Percentiles rank a stretch among this genome's conserved stretches.
These are phyloP conservation scores for Termitomyces sp. DNA, from an alignment of 768 basidiomycete genomes.

Conservation along the genomic window DNA sequence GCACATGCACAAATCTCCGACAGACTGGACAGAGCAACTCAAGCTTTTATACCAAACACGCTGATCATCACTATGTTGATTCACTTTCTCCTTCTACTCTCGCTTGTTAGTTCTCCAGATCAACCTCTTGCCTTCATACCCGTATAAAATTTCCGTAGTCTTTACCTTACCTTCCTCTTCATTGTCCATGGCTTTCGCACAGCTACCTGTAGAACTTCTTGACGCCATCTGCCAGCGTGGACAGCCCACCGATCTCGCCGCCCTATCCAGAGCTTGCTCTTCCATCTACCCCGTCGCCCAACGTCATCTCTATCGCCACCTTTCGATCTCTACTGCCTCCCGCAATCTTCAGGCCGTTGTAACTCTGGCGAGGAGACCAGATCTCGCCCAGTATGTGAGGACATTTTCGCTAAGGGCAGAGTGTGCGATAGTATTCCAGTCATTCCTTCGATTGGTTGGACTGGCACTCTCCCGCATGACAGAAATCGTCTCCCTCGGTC, in stretches of 20 bases:
- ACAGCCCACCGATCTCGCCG: constrained; percentile 33
- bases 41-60: constrained; percentile 16
- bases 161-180: constrained; percentile 18
- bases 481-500: constrained; percentile 49
- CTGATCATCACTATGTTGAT: constrained; percentile 19
- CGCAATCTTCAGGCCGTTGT: constrained; percentile 43
- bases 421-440: constrained; percentile 32
- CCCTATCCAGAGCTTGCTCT: constrained; percentile 39
- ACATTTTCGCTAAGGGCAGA: constrained; percentile 51
- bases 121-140: constrained; percentile 10
- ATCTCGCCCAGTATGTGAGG: constrained; percentile 56
- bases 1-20: constrained; percentile 15
- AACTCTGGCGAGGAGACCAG: constrained; percentile 52
- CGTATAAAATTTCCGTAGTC: constrained; percentile 16
- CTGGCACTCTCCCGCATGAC: constrained; percentile 56
- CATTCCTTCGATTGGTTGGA: constrained; percentile 45
- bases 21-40: not conserved
- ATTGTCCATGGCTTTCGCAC: constrained; percentile 36
- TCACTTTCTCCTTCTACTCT: constrained; percentile 12
- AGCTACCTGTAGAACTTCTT: constrained; percentile 59
- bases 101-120: not conserved
- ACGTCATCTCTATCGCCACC: constrained; percentile 56
- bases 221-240: constrained; percentile 38
- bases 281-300: constrained; percentile 44
- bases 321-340: constrained; percentile 38